Evolutionary conservation across 768 basidiomycete species (phyloP), one percentile per base, ranked within the genome.

Genomic region (Clitopilus passeckerianus): DNA sequence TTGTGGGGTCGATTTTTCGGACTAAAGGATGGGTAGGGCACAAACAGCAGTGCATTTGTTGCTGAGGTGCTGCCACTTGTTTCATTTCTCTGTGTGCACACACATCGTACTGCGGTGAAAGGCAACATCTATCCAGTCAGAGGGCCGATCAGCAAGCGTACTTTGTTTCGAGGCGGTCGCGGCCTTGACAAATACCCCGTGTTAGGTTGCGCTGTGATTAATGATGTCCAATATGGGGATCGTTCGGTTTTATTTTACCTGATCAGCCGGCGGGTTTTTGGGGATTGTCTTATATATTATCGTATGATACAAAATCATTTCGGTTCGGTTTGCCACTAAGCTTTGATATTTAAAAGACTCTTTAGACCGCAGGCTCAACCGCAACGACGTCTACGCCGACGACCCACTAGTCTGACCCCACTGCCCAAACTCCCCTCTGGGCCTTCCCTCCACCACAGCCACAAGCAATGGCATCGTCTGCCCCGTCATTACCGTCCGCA

Each of bases 401-500:
- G 16, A 22, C 46, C 12, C 16, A 9, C 27, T 14, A 56, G 22
- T 57, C 57, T 53, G 55, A 37, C 59, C 24, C 34, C 34, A 33
- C n/a, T 20, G 54, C 22, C 18, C 37, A 14, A 41, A n/a, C 46
- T 50, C 54, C 30, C 33, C 54, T 30, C 30, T 8, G 22, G 27
- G 10, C n/a, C 33, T 22, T 24, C 54, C 22, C 54, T n/a, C 54
- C 30, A 55, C 54, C 54, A 34, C 54, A 37, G 35, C 54, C 54
- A 55, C 55, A 57, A 46, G 58, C 30, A 35, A 57, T 33, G 57
- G 27, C 57, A 22, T 78, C 82, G 78, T 69, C 78, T 66, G 74
- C 76, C 34, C 85, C 89, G 37, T 81, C 88, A 46, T 77, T 96
- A 59, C 95, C 95, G 41, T 83, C 85, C 34, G 86, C 92, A 33